Base-by-base conservation (phyloP, 257 asterid genomes). In the Solanum ossicruentum region DNA sequence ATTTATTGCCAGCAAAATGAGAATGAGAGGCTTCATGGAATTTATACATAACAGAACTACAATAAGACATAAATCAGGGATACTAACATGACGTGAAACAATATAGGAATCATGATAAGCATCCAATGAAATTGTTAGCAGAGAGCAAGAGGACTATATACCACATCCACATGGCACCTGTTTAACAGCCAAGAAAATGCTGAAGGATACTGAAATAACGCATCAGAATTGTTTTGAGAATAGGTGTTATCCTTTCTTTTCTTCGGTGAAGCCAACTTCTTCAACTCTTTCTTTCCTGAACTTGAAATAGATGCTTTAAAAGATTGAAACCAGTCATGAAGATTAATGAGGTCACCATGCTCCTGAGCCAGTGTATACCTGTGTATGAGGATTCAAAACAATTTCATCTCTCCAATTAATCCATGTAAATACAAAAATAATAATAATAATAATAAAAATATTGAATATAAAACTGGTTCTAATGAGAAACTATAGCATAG, bases 361-460 rank as follows among this genome's bases (percentile, higher is more conserved):
- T 97, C 99, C 87, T 95, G 97, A 61, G 98, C 94, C 91, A 97
- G 89, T 51, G 92, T 87, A 83, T 95, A 95, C 97, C 99, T 96
- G 82, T 78, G 63, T 87, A 77, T 52, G 47, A 54, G 61, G 3
- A 78, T 28, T 52, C 83, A 78, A 28, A 78, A 52, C 83, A 72
- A 78, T 18, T 78, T 78, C 49, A 78, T 23, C 82, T 77, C 66
- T 52, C 65, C 49, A 9, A 23, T 28, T 16, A 51, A 78, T 28
- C 65, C 65, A 28, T 0, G 8, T 5, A 32, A 52, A 78, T 17
- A 3, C 83, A 16, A 26, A 78, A 78, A 28, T 28, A 32, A 32
- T 32, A 32, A 32, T 32, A 32, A 10, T 2, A 49, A 78, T 32
- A 32, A 32, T 32, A 32, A 10, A 1, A 49, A 78, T 52, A 11